Percentiles rank a stretch among this genome's conserved stretches.
These are phyloP conservation scores for Umbelopsis sp. DNA, from an alignment of 192 early-diverging fungal species.

Conservation along the genomic window DNA sequence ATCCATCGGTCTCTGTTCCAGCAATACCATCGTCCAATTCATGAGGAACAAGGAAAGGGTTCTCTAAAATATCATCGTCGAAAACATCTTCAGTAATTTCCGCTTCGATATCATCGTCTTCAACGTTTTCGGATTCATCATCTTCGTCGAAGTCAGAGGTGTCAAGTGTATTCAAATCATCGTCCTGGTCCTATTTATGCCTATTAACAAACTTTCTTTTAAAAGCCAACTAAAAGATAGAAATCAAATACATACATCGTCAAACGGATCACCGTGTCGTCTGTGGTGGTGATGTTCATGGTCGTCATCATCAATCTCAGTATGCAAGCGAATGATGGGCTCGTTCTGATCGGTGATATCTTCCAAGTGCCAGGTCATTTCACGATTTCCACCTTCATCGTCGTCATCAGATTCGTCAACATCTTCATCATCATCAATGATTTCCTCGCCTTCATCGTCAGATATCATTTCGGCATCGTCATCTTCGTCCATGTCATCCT, in stretches of 20 bases:
- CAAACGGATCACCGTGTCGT: conserved; percentile 29
- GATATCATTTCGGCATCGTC: conserved; percentile 52
- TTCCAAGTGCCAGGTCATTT: conserved; percentile 57
- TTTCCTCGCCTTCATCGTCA: conserved; percentile 42
- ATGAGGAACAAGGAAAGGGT: conserved; percentile 31
- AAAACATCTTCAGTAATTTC: conserved; percentile 57
- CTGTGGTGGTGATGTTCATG: conserved; percentile 45
- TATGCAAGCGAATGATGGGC: conserved; percentile 23
- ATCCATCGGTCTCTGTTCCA: conserved; percentile 46
- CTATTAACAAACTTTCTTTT: background rate
- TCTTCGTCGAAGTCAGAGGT: conserved; percentile 42
- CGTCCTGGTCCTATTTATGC: conserved; percentile 23
- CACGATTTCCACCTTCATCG: conserved; percentile 53
- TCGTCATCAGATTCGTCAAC: conserved; percentile 58
- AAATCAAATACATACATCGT: conserved; percentile 21
- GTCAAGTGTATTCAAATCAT: conserved; percentile 32
- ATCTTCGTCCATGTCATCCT: conserved; percentile 36
- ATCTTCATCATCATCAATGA: conserved; percentile 38
- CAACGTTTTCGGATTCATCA: conserved; percentile 43
- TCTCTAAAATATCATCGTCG: conserved; percentile 47
- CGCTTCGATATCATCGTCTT: conserved; percentile 38
- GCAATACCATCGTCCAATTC: conserved; percentile 57
- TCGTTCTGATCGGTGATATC: conserved; percentile 58
- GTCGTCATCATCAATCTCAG: conserved; percentile 41
- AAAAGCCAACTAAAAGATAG: background rate